These are phyloP conservation scores for Paradendryphiella salina DNA, from an alignment of 2,329 filamentous ascomycete genomes.

Conservation along the genomic window DNA sequence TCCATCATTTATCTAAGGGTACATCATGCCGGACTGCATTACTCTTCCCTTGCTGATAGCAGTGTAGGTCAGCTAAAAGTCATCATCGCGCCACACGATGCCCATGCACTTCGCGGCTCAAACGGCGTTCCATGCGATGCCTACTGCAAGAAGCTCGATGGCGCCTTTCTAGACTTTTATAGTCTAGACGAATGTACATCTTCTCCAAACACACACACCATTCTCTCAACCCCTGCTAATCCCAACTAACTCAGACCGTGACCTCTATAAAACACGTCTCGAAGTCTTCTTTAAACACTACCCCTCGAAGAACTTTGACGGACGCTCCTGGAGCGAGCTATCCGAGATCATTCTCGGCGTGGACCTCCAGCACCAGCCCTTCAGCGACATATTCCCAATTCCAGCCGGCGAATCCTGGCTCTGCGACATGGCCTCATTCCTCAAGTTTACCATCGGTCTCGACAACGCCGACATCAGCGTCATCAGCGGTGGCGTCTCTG, in stretches of 20 bases:
- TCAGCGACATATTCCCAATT: conserved; percentile 43
- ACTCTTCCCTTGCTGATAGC: background rate
- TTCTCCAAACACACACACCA: background rate
- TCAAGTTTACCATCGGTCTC: conserved; percentile 36
- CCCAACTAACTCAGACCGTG: conserved; percentile 20
- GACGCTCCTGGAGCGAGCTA: conserved; percentile 35
- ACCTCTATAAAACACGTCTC: conserved; percentile 39
- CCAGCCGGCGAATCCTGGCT: conserved; percentile 42
- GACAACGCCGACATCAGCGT: conserved; percentile 39
- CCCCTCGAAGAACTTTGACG: conserved; percentile 41
- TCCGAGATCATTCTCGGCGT: conserved; percentile 43
- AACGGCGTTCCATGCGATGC: conserved; percentile 42
- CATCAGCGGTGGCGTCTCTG: conserved; percentile 44
- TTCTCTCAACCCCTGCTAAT: background rate
- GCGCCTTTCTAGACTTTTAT: conserved; percentile 44
- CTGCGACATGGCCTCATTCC: conserved; percentile 40
- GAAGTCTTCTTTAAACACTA: conserved; percentile 44
- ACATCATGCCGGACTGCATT: background rate
- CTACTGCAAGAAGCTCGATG: conserved; percentile 39
- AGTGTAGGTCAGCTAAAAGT: conserved; percentile 40
- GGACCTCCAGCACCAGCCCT: conserved; percentile 43
- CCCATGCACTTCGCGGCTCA: conserved; percentile 37
- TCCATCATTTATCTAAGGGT: conserved; percentile 43
- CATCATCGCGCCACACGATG: conserved; percentile 44
- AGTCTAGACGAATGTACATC: conserved; percentile 34